Evolutionary conservation across 352 stramenopile species (phyloP), one percentile per base, ranked within the genome.

Genomic region (Phytophthora pluvialis): DNA sequence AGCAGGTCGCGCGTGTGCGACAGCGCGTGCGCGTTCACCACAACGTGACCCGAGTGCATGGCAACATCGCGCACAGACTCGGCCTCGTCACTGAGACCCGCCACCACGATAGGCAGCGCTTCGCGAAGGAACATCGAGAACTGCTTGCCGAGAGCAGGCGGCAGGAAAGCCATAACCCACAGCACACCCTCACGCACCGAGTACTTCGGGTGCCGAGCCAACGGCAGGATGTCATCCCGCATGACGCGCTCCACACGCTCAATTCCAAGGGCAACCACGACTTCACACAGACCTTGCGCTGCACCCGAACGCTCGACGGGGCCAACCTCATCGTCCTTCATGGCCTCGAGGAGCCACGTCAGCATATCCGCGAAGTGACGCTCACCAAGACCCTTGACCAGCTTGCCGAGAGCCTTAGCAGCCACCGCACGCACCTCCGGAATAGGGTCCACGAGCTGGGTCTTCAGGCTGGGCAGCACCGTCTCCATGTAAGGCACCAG

Each of bases 91-190:
- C 97, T 98, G 28, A 99, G 81, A 65, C 98, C 98, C 21, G 86
- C 83, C 11, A 99, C 89, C 33, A 99, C 89, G 43, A 99, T 96
- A 21, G 97, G 97, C 45, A 99, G 82, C 29, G 96, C 97, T 56
- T 92, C 83, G 56, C 91, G 83, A 59, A 99, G 92, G 51, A 99
- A 94, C 35, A 90, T 78, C 5, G 93, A 84, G 79, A 99, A 99
- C 25, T 78, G 73, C 54, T 96, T 93, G 51, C 96, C 95, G 48
- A 99, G 83, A 25, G 93, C 88, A n/a, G 93, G 94, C 5, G 98
- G 98, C 60, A 99, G 72, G 77, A 99, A 99, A 31, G 97, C 98
- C 50, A 99, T 88, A 50, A 99, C 93, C 98, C 98, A 99, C 31
- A 99, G 62, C 16, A 99, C 94, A 51, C 98, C 98, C 69, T 99